Conservation (phyloP, 345 rosid species). For the Citrus reticulata region DNA sequence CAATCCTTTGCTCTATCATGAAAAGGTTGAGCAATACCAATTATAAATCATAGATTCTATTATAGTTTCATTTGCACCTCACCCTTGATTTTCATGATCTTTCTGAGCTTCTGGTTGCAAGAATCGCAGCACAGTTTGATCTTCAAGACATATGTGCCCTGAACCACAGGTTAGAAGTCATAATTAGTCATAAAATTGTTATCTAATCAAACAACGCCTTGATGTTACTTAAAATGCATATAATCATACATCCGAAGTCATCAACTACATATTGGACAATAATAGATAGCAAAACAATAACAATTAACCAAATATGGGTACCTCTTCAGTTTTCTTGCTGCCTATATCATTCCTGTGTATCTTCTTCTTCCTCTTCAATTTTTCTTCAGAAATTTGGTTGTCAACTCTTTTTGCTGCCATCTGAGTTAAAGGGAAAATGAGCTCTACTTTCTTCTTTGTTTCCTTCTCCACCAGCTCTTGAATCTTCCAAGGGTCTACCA, state of each 20-base stretch:
- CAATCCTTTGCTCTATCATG: background rate
- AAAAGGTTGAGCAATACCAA: background rate
- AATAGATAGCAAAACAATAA: background rate
- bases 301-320: background rate
- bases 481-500: background rate
- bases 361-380: background rate
- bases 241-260: background rate
- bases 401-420: background rate
- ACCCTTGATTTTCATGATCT: background rate
- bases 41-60: background rate
- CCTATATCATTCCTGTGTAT: background rate
- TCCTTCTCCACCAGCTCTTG: background rate
- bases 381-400: background rate
- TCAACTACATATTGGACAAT: background rate
- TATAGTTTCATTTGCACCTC: background rate
- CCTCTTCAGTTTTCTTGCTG: background rate
- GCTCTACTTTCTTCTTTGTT: background rate
- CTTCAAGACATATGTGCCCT: background rate
- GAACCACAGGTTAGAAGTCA: background rate
- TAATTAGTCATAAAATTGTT: background rate
- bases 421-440: background rate
- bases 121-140: constrained; percentile 3
- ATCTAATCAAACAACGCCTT: background rate
- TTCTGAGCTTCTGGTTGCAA: constrained; percentile 4
- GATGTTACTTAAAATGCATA: background rate